Base-by-base conservation (phyloP, 2,329 filamentous ascomycete species). In the Calonectria pseudoreteaudii region DNA sequence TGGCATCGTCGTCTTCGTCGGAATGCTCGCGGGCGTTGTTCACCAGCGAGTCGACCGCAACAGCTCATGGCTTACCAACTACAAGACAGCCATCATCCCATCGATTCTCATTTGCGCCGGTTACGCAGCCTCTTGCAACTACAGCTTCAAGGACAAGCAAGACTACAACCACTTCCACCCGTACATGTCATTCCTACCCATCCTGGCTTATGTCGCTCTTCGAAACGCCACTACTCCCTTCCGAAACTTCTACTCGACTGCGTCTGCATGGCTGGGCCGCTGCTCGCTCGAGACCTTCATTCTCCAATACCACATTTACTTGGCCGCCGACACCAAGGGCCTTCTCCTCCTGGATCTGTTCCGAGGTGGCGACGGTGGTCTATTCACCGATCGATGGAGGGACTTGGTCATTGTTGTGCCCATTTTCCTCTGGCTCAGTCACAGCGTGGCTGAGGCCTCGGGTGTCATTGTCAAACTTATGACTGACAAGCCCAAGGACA, bases 261-360 rank as follows among this genome's bases (percentile, higher is more conserved):
- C 84, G 10, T 82, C 84, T 34, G 87, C 89, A 0, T 90, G 86
- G 84, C 81, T 93, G 3, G 91, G 92, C 2, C 84, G 85, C 8
- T 88, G 87, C 72, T 90, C 90, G 0, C 86, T 92, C 1, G 91
- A 93, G 81, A 88, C 90, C 0, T 92, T 90, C 75, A 85, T 91
- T 8, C 83, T 93, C 47, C 90, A 92, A 76, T 89, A 89, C 79
- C 92, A 93, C 80, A 85, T 92, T 68, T 91, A 90, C 87, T 86
- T 93, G 11, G 90, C 90, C 2, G 90, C 87, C 3, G 90, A 93
- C 77, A 88, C 89, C 2, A 88, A 86, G 38, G 90, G 88, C 0
- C 76, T 90, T 5, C 85, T 93, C 10, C 75, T 81, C 9, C 52
- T 82, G 14, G 80, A 80, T 18, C 34, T 72, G 9, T 80, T 81